These are phyloP conservation scores for Claviceps monticola DNA, from an alignment of 2,329 filamentous ascomycete genomes.

Conservation along the genomic window DNA sequence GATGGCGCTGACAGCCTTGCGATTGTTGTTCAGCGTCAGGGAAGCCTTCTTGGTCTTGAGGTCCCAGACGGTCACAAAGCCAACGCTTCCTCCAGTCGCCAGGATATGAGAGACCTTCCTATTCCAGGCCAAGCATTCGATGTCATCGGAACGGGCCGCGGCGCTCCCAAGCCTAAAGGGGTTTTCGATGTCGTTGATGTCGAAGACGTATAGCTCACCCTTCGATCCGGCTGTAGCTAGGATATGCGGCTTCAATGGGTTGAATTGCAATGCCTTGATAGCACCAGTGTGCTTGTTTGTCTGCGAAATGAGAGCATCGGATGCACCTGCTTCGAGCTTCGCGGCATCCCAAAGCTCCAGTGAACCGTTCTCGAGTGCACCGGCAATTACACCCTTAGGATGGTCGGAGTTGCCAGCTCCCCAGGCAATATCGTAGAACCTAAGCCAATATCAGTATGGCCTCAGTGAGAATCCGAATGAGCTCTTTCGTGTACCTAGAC, in stretches of 20 bases:
- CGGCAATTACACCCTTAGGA: conserved; percentile 80
- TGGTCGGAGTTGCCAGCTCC: conserved; percentile 65
- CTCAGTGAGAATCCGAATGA: neutral
- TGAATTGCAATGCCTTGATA: conserved; percentile 94
- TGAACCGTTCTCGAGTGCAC: conserved; percentile 86
- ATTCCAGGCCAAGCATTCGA: conserved; percentile 97
- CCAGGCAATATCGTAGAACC: conserved; percentile 97
- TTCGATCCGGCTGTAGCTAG: conserved; percentile 87
- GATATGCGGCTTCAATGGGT: conserved; percentile 79
- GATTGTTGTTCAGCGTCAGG: conserved; percentile 85
- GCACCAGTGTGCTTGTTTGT: conserved; percentile 83
- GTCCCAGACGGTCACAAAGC: conserved; percentile 97
- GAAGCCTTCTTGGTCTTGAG: conserved; percentile 96
- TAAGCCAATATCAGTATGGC: conserved; percentile 23
- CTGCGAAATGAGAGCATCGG: conserved; percentile 70
- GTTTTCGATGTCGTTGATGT: conserved; percentile 77
- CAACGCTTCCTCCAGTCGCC: conserved; percentile 82
- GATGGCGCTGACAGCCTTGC: conserved; percentile 88
- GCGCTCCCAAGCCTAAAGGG: conserved; percentile 81
- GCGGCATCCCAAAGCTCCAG: conserved; percentile 88
- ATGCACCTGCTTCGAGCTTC: conserved; percentile 42
- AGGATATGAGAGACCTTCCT: conserved; percentile 94
- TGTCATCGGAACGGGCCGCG: conserved; percentile 81
- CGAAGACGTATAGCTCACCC: conserved; percentile 92
- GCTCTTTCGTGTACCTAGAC: conserved; percentile 51